Evolutionary conservation across 129 eudicot genomes (phyloP), one percentile per base, ranked within the genome.

Genomic region (Ambrosia trifida): DNA sequence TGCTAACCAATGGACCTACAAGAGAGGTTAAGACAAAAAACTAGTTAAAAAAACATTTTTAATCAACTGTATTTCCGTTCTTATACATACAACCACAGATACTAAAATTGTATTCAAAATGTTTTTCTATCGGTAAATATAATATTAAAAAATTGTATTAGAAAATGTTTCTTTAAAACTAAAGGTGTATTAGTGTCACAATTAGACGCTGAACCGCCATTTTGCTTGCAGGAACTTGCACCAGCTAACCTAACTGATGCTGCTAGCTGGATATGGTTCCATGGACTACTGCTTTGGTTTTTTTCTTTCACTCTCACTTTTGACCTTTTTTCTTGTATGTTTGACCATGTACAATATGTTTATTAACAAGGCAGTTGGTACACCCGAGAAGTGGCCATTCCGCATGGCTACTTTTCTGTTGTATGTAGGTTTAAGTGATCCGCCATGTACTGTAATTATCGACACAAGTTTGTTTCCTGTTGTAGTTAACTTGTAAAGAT

Each of bases 231-330:
- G 81, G 76, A 70, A 70, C 76, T 40, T 51, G 72, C 58, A 40
- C 81, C 81, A 70, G 76, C 81, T 77, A 24, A 61, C 76, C 76
- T 77, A 77, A 62, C 76, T 32, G 66, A 62, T 70, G 76, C 57
- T 49, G 76, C 65, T 47, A 61, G 65, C 71, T 60, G 81, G 76
- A 69, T 59, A 60, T 40, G 64, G 76, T 77, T 69, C 76, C 71
- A 32, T 69, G 76, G 49, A 43, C 46, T 67, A 13, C 68, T 76
- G 62, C 68, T 76, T 59, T 58, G 61, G 30, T 57, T 41, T 77
- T 49, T 36, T 14, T 0, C 4, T 36, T 57, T 36, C 9, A 45
- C 11, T 47, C 70, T 9, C 68, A 45, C 65, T 11, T 77, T 77
- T 77, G 71, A 77, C 76, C 4, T 63, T 70, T 70, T 70, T 61